phyloP scores from a whole-genome alignment of 805 yeast genomes.

The Phaffomyces thermotolerans region DNA sequence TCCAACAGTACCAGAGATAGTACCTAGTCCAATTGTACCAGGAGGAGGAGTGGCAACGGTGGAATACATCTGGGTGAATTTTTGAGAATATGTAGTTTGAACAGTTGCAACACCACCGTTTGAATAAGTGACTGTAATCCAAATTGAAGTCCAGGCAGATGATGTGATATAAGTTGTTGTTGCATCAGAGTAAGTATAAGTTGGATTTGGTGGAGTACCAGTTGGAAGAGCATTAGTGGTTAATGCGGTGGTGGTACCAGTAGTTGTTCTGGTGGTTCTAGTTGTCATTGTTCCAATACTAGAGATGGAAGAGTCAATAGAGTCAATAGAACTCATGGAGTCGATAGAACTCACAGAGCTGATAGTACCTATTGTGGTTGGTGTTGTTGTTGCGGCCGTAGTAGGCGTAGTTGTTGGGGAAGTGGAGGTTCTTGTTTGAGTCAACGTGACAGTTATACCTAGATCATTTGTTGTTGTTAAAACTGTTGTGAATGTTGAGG shows the following conservation, averaged over 20 bases:
- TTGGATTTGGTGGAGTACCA: constrained; percentile 17
- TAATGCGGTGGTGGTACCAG: constrained; percentile 16
- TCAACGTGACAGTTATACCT: constrained; percentile 19
- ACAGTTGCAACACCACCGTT: constrained; percentile 41
- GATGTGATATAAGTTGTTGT: constrained; percentile 26
- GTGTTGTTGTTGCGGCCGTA: constrained; percentile 1
- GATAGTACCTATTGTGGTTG: background rate
- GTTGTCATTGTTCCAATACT: constrained; percentile 7
- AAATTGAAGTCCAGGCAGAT: constrained; percentile 31
- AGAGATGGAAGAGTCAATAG: background rate
- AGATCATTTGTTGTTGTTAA: constrained; percentile 20
- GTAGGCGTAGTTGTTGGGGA: background rate
- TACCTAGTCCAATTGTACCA: constrained; percentile 78
- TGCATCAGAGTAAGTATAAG: constrained; percentile 23
- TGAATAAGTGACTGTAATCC: constrained; percentile 44
- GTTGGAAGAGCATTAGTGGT: constrained; percentile 9
- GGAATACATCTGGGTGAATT: constrained; percentile 39
- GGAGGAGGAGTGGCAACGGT: constrained; percentile 41
- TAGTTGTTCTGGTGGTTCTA: constrained; percentile 1
- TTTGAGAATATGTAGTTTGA: constrained; percentile 48
- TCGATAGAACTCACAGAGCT: constrained; percentile 5
- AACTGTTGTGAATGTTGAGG: constrained; percentile 12
- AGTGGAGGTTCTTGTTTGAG: constrained; percentile 10
- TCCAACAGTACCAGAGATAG: constrained; percentile 66
- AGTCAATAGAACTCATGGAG: constrained; percentile 4